A percentile compares a stretch with the other conserved stretches of the same genome.
phyloP scores from a whole-genome alignment of 2,329 filamentous ascomycete genomes.

The Microcyclosporella mali region DNA sequence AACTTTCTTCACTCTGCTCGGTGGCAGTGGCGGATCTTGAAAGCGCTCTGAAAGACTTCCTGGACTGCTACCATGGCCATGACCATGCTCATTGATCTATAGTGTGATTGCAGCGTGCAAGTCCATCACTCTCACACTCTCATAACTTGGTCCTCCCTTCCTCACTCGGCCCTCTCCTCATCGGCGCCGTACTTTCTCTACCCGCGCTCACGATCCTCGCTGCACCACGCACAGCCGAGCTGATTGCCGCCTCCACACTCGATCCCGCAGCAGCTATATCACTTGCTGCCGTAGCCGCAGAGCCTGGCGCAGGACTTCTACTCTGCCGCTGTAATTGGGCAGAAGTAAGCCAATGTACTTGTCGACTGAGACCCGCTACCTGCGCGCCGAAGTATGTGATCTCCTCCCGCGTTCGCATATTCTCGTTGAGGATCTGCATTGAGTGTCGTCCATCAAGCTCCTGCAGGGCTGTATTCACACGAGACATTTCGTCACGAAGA shows the following conservation, averaged over 20 bases:
- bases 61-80: too few relatives aligned
- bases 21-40: too few relatives aligned
- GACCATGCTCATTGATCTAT: too few relatives aligned
- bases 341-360: constrained; percentile 58
- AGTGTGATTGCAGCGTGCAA: too few relatives aligned
- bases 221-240: constrained; percentile 25
- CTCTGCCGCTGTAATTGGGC: constrained; percentile 45
- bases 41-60: too few relatives aligned
- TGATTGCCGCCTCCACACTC: constrained; percentile 26
- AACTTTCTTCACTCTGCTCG: too few relatives aligned
- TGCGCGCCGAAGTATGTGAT: constrained; percentile 56
- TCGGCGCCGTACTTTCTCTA: constrained; percentile 11
- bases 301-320: constrained; percentile 13
- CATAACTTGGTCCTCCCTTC: constrained; percentile 34
- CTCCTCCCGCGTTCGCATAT: constrained; percentile 55
- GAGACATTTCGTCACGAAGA: constrained; percentile 53
- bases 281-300: constrained; percentile 3
- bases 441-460: constrained; percentile 56
- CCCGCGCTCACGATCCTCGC: constrained; percentile 23
- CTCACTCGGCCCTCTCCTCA: constrained; percentile 29
- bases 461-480: constrained; percentile 49
- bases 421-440: constrained; percentile 60
- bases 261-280: constrained; percentile 12
- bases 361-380: constrained; percentile 53
- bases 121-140: constrained; percentile 2